Evolutionary conservation across 768 basidiomycete species (phyloP).

Genomic region (Suillus spraguei): DNA sequence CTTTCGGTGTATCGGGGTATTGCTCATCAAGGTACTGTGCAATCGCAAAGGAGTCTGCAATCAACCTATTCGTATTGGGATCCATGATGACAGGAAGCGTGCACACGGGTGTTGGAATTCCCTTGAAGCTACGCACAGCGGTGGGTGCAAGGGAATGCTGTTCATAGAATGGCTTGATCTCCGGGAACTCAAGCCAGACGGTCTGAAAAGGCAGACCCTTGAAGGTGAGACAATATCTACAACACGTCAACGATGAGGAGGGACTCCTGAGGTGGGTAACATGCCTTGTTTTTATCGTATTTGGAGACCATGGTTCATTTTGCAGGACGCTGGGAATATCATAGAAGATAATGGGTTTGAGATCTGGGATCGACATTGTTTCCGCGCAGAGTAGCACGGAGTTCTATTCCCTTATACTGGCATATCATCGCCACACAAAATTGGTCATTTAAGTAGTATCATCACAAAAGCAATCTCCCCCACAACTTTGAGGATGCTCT

Average conservation of each 20-base stretch:
- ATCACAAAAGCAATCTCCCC: too few species aligned
- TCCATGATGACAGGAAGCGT: slow-evolving; percentile 56
- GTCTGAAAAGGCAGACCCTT: slow-evolving; percentile 46
- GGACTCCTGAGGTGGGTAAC: not conserved
- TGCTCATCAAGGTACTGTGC: slow-evolving; percentile 52
- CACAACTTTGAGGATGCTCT: too few species aligned
- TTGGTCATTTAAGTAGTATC: too few species aligned
- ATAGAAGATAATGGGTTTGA: slow-evolving; percentile 35
- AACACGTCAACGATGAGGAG: not conserved
- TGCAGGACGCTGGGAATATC: slow-evolving; percentile 35
- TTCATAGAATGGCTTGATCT: slow-evolving; percentile 40
- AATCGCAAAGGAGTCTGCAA: slow-evolving; percentile 49
- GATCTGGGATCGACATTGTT: slow-evolving; percentile 14
- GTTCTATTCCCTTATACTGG: too few species aligned
- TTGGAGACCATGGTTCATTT: slow-evolving; percentile 40
- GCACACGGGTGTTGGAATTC: slow-evolving; percentile 35
- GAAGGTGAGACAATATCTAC: slow-evolving; percentile 20
- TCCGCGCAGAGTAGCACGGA: not conserved
- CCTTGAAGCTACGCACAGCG: slow-evolving; percentile 3
- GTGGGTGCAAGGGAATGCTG: slow-evolving; percentile 28
- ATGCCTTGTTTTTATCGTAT: slow-evolving; percentile 40
- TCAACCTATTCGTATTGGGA: slow-evolving; percentile 36
- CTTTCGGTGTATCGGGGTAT: slow-evolving; percentile 44
- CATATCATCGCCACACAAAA: too few species aligned
- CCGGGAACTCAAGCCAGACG: slow-evolving; percentile 53